Percentiles rank a stretch among this genome's conserved stretches.
Evolutionary conservation across 129 eudicot genomes (phyloP).

Genomic region (Heracleum sosnowskyi): DNA sequence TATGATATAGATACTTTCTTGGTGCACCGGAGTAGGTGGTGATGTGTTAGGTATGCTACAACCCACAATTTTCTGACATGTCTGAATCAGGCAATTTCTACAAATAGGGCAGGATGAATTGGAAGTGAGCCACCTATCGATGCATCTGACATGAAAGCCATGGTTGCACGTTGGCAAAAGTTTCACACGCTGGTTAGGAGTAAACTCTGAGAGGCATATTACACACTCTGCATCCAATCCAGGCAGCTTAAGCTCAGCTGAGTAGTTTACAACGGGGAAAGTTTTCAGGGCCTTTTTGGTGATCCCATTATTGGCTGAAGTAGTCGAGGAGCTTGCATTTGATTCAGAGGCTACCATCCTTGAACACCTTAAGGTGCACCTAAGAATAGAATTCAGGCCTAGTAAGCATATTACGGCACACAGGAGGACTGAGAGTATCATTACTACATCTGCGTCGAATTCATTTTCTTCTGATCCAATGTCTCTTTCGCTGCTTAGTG

Average conservation of each 20-base stretch:
- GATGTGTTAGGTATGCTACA: constrained; percentile 14
- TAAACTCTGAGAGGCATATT: constrained; percentile 64
- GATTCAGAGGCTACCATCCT: constrained; percentile 19
- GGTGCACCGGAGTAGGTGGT: constrained; percentile 14
- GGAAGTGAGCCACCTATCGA: constrained; percentile 67
- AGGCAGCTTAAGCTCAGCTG: constrained; percentile 40
- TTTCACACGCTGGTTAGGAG: constrained; percentile 38
- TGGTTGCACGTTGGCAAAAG: constrained; percentile 77
- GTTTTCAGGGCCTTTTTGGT: constrained; percentile 60
- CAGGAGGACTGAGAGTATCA: constrained; percentile 70
- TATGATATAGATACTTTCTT: constrained; percentile 18
- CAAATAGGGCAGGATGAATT: constrained; percentile 94
- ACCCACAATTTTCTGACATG: constrained; percentile 50
- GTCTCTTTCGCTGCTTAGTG: background rate
- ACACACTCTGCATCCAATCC: constrained; percentile 61
- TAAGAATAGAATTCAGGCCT: constrained; percentile 64
- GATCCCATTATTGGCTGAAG: constrained; percentile 45
- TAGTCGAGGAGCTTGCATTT: constrained; percentile 3
- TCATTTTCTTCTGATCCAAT: constrained; percentile 24
- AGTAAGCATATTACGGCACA: constrained; percentile 77
- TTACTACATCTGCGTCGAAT: constrained; percentile 67
- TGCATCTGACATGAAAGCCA: constrained; percentile 70
- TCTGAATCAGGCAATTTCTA: constrained; percentile 56
- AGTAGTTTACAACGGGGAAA: constrained; percentile 42
- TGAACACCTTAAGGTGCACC: constrained; percentile 52